A percentile compares a stretch with the other conserved stretches of the same genome.
Conservation (phyloP, 768 basidiomycete genomes). For the Amanita jacksonii region DNA sequence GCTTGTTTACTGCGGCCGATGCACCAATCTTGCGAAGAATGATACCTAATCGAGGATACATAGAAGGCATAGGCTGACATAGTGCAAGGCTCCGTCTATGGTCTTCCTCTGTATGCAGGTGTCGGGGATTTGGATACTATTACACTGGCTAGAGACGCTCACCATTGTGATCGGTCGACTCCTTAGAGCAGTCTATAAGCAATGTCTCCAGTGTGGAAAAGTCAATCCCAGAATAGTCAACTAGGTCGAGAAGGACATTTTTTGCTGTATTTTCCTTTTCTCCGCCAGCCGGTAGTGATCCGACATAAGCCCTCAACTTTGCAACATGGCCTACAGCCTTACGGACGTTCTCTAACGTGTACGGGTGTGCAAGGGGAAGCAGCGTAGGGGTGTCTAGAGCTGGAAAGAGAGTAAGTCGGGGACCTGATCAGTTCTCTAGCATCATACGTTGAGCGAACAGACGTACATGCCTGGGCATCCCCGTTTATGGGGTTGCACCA, state of each 20-base stretch:
- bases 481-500: slow-evolving; percentile 17
- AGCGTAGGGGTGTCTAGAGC: slow-evolving; percentile 26
- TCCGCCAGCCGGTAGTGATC: slow-evolving; percentile 41
- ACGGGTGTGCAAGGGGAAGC: slow-evolving; percentile 56
- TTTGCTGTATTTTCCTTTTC: slow-evolving; percentile 60
- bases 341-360: slow-evolving; percentile 40
- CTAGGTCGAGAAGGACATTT: slow-evolving; percentile 49
- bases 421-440: background rate
- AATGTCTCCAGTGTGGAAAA: slow-evolving; percentile 39
- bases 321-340: slow-evolving; percentile 47
- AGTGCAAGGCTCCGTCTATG: slow-evolving; percentile 43
- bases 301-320: slow-evolving; percentile 44
- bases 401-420: background rate
- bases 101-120: slow-evolving; percentile 33
- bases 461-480: slow-evolving; percentile 7
- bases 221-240: slow-evolving; percentile 59
- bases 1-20: slow-evolving; percentile 48
- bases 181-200: slow-evolving; percentile 29
- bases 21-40: slow-evolving; percentile 36
- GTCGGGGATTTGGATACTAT: too few relatives aligned
- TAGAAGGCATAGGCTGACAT: slow-evolving; percentile 44
- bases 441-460: background rate
- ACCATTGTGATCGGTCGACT: slow-evolving; percentile 26
- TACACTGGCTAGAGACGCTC: slow-evolving; percentile 11
- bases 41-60: slow-evolving; percentile 33